Base-by-base conservation (phyloP, 2,329 filamentous ascomycete species). In the Fusarium verrucosum region DNA sequence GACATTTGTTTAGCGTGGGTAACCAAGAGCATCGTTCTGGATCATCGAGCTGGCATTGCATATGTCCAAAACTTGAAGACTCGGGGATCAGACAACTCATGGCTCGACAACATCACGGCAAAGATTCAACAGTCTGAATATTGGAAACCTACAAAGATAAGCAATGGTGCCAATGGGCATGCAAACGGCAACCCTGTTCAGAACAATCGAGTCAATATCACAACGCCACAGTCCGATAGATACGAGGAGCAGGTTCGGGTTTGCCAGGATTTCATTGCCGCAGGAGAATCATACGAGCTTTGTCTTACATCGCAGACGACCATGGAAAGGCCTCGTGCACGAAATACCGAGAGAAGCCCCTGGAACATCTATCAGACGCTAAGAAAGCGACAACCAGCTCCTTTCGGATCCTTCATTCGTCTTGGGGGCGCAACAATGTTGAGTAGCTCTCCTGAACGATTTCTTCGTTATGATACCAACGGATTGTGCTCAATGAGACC, bases 361-460 rank as follows among this genome's bases (percentile, higher is more conserved):
- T 96, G 92, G 91, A 76, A 84, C 7, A 81, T 96, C 25, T 96
- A 94, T 79, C 85, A 85, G 40, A 82, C 85, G 3, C 84, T 96
- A 3, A 87, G 90, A 30, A 78, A 80, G 5, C 83, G 86, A 41
- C 95, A 96, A 58, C 91, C 92, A 0, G 92, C 92, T 0, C 91
- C 92, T 0, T 96, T 96, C 77, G 91, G 91, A 22, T 93, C 92
- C 1, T 97, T 91, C 74, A 80, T 96, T 54, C 87, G 87, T 11
- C 83, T 97, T 16, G 86, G 87, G 4, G 76, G 79, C 28, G 85
- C 86, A 5, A 93, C 92, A 2, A 83, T 98, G 26, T 81, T 96
- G 40, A 91, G 90, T 76, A 91, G 89, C 70, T 96, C 92, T 5
- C 94, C 94, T 0, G 94, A 98, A 78, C 90, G 94, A 4, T 98